These are phyloP conservation scores for Pichia occidentalis DNA, from an alignment of 805 yeast genomes.

Conservation along the genomic window DNA sequence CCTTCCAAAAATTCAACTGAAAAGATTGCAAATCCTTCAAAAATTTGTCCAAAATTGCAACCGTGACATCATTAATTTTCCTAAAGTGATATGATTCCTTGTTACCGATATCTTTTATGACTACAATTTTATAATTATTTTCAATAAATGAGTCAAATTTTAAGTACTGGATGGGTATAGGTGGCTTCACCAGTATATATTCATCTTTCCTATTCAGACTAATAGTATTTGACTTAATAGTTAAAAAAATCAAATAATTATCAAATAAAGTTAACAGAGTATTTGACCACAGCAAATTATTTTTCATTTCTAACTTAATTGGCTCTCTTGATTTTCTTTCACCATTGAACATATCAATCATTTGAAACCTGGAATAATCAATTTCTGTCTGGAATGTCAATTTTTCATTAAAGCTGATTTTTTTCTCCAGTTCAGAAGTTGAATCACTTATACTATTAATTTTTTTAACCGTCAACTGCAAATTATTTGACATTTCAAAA, in stretches of 20 bases:
- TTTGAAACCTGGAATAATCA: constrained; percentile 26
- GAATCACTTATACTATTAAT: constrained; percentile 26
- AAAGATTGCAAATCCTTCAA: constrained; percentile 18
- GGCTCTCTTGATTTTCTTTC: constrained; percentile 24
- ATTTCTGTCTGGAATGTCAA: constrained; percentile 23
- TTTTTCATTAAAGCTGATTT: constrained; percentile 26
- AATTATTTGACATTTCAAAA: constrained; percentile 15
- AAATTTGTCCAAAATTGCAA: constrained; percentile 21
- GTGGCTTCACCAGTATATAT: constrained; percentile 20
- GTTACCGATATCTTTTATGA: constrained; percentile 22
- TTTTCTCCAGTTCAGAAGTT: constrained; percentile 28
- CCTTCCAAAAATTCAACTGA: constrained; percentile 19
- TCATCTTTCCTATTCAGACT: constrained; percentile 16
- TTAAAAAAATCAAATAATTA: constrained; percentile 24
- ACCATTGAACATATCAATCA: constrained; percentile 27
- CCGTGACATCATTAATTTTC: constrained; percentile 19
- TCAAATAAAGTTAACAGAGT: constrained; percentile 37
- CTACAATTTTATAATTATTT: constrained; percentile 16
- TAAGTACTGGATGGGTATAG: constrained; percentile 28
- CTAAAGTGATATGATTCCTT: constrained; percentile 16
- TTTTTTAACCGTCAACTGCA: constrained; percentile 16
- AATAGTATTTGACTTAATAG: constrained; percentile 13
- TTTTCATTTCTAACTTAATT: constrained; percentile 18
- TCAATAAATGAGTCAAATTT: constrained; percentile 15
- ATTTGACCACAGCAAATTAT: constrained; percentile 35